A percentile compares a stretch with the other conserved stretches of the same genome.
Evolutionary conservation across 768 basidiomycete species (phyloP).

Genomic region (Fomitopsis serialis): DNA sequence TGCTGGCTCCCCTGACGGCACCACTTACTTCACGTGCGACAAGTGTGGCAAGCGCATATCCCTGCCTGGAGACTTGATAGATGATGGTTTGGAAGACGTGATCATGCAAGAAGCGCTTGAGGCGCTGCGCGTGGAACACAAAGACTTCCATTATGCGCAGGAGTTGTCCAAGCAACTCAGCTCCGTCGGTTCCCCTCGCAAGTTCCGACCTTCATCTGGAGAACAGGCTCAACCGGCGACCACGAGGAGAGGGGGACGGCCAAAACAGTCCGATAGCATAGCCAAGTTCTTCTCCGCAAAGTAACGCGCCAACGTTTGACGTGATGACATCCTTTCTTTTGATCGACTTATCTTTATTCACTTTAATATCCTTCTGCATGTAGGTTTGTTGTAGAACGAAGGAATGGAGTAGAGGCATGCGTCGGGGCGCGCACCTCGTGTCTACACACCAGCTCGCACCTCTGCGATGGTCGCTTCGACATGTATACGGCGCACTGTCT

Average conservation of each 20-base stretch:
- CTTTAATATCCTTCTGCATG: neutral
- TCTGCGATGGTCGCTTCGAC: too few species aligned
- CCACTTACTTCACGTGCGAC: conserved; percentile 46
- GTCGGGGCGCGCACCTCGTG: too few species aligned
- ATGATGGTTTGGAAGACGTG: conserved; percentile 22
- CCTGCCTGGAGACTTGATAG: conserved; percentile 19
- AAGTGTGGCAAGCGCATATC: conserved; percentile 49
- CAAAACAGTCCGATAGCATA: conserved; percentile 33
- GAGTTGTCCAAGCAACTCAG: conserved; percentile 52
- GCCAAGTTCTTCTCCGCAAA: conserved; percentile 41
- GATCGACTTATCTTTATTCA: neutral
- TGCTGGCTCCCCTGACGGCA: conserved; percentile 4
- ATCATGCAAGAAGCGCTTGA: conserved; percentile 32
- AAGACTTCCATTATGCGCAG: conserved; percentile 86
- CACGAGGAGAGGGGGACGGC: conserved; percentile 21
- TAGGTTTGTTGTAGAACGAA: neutral
- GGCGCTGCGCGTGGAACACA: conserved; percentile 62
- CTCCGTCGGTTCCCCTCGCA: conserved; percentile 16
- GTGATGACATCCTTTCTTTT: neutral
- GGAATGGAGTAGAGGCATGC: too few species aligned
- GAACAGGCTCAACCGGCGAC: conserved; percentile 12
- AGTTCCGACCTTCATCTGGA: conserved; percentile 12
- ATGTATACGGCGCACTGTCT: too few species aligned
- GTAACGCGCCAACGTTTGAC: conserved; percentile 7
- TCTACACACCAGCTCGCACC: too few species aligned